Evolutionary conservation across 106 monocot genomes (phyloP).

Genomic region (Narthecium ossifragum): DNA sequence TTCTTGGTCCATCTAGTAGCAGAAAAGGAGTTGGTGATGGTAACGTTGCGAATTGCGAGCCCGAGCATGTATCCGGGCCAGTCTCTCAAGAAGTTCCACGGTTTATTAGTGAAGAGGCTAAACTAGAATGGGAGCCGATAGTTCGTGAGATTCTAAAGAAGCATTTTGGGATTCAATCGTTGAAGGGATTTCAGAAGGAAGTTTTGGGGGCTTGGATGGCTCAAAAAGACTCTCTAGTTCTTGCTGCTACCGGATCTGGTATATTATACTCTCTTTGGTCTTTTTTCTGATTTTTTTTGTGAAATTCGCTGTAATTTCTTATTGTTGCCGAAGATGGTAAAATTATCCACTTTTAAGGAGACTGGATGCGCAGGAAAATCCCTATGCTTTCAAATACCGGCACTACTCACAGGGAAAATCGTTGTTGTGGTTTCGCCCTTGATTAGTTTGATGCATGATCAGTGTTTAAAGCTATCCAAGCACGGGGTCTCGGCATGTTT

Average conservation of each 20-base stretch:
- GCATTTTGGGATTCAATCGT: constrained; percentile 77
- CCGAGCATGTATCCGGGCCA: background rate
- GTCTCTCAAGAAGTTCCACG: background rate
- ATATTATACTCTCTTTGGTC: constrained; percentile 6
- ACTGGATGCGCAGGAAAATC: constrained; percentile 77
- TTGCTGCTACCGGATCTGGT: constrained; percentile 98
- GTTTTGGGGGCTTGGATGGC: constrained; percentile 70
- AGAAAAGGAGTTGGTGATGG: constrained; percentile 17
- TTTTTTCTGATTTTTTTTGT: background rate
- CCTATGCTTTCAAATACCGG: constrained; percentile 94
- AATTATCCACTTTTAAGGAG: background rate
- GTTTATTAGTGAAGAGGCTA: constrained; percentile 3
- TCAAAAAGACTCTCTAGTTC: constrained; percentile 74
- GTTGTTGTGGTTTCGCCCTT: constrained; percentile 93
- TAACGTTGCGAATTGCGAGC: constrained; percentile 10
- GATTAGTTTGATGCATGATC: constrained; percentile 99
- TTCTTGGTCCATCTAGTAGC: constrained; percentile 25
- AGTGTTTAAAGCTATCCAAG: constrained; percentile 81
- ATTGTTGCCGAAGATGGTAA: background rate
- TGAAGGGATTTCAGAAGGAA: constrained; percentile 89
- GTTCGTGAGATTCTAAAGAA: constrained; percentile 34
- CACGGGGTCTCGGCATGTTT: constrained; percentile 93
- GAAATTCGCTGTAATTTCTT: background rate
- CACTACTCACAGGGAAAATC: constrained; percentile 64
- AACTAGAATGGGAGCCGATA: constrained; percentile 36